phyloP scores from a whole-genome alignment of 2,329 filamentous ascomycete species.

The Hypoxylon sp. region DNA sequence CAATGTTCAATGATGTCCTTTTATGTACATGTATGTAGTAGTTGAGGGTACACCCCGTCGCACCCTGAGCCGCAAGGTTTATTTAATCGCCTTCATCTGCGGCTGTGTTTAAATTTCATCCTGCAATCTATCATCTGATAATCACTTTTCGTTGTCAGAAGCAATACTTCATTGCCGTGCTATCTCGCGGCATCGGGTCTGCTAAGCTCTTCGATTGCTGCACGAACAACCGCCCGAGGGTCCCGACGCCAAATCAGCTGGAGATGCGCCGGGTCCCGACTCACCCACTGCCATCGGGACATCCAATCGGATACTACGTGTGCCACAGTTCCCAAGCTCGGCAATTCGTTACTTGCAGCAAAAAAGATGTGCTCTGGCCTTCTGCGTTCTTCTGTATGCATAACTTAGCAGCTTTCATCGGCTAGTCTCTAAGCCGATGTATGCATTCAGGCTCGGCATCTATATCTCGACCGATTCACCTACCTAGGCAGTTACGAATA shows the following conservation, averaged over 20 bases:
- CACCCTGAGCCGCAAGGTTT: background rate
- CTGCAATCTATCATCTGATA: background rate
- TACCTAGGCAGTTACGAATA: constrained; percentile 8
- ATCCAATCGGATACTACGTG: constrained; percentile 34
- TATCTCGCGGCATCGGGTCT: constrained; percentile 7
- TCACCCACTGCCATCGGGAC: constrained; percentile 20
- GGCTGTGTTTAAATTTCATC: background rate
- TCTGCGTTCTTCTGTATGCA: constrained; percentile 23
- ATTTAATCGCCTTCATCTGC: background rate
- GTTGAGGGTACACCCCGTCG: constrained; percentile 1
- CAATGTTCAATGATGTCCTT: background rate
- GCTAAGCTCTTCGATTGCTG: constrained; percentile 5
- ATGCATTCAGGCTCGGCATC: constrained; percentile 33
- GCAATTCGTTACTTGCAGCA: constrained; percentile 36
- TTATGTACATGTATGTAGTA: background rate
- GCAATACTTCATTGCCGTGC: constrained; percentile 16
- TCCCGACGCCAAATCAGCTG: constrained; percentile 31
- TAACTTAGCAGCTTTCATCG: constrained; percentile 16
- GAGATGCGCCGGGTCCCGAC: constrained; percentile 31
- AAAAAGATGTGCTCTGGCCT: constrained; percentile 21
- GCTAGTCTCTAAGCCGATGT: constrained; percentile 32
- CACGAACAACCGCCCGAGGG: constrained; percentile 22
- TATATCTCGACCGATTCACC: constrained; percentile 1
- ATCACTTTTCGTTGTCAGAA: background rate
- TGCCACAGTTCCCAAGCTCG: constrained; percentile 25